These are phyloP conservation scores for Fusarium vanettenii DNA, from an alignment of 2,329 filamentous ascomycete species.

Conservation along the genomic window DNA sequence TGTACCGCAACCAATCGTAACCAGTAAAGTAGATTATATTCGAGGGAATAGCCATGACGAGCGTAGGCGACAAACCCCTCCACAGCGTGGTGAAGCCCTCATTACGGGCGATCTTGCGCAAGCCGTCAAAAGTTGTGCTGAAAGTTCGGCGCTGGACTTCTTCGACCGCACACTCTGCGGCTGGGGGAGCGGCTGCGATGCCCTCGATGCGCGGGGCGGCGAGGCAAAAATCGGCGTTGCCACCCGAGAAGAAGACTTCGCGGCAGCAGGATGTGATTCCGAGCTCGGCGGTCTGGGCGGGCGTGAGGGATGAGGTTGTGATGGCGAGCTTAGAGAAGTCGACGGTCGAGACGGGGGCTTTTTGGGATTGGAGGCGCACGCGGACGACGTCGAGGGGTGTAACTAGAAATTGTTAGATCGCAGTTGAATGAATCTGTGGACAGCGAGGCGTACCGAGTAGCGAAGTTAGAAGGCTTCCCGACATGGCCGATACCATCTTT, in stretches of 20 bases:
- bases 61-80: constrained; percentile 92
- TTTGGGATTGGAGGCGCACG: constrained; percentile 91
- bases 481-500: constrained; percentile 95
- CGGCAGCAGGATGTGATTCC: constrained; percentile 95
- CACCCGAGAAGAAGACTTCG: constrained; percentile 96
- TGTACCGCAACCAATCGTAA: constrained; percentile 92
- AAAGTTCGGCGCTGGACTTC: constrained; percentile 86
- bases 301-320: constrained; percentile 69
- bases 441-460: constrained; percentile 75
- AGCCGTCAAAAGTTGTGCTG: constrained; percentile 89
- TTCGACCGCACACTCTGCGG: constrained; percentile 84
- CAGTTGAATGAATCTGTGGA: not conserved
- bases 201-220: constrained; percentile 70
- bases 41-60: constrained; percentile 92
- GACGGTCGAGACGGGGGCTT: constrained; percentile 59
- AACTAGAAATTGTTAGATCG: constrained; percentile 61
- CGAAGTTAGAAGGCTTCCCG: constrained; percentile 90
- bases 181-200: constrained; percentile 57
- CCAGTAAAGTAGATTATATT: constrained; percentile 99
- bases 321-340: constrained; percentile 68
- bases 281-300: constrained; percentile 81
- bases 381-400: constrained; percentile 97
- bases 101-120: constrained; percentile 94
- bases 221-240: constrained; percentile 83
- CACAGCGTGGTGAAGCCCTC: constrained; percentile 89